Evolutionary conservation across 23 red algal species (phyloP).

Genomic region (Chondrus crispus): DNA sequence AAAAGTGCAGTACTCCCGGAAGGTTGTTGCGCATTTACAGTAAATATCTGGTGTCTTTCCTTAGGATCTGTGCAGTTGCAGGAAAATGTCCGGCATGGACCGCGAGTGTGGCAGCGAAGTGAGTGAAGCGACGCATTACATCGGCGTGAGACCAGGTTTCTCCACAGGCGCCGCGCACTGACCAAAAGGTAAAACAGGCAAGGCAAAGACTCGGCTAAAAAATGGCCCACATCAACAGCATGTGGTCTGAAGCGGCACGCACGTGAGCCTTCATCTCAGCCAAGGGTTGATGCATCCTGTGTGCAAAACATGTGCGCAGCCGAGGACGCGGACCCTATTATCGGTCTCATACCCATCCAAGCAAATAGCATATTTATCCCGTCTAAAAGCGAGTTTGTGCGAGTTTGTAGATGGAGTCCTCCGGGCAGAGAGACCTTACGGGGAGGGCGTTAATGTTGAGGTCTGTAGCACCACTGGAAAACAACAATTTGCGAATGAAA

Average conservation of each 20-base stretch:
- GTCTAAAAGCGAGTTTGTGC: conserved; percentile 37
- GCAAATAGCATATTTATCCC: conserved; percentile 80
- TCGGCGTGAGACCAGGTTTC: too few relatives aligned
- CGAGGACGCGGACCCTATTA: conserved; percentile 67
- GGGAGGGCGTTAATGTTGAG: conserved; percentile 51
- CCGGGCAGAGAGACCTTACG: conserved; percentile 53
- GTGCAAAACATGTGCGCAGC: conserved; percentile 90
- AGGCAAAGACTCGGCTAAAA: too few relatives aligned
- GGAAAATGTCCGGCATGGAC: too few relatives aligned
- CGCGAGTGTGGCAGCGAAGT: too few relatives aligned
- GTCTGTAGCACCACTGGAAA: conserved; percentile 41
- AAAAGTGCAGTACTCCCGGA: too few relatives aligned
- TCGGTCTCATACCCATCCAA: conserved; percentile 69
- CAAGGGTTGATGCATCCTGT: conserved; percentile 81
- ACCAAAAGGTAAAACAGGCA: too few relatives aligned
- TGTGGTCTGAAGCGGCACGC: conserved; percentile 59
- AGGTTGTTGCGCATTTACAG: too few relatives aligned
- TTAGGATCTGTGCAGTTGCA: too few relatives aligned
- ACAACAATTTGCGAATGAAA: conserved; percentile 32
- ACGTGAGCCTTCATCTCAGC: conserved; percentile 55
- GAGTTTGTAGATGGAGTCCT: conserved; percentile 28
- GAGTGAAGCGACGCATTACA: too few relatives aligned
- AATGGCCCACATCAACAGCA: conserved; percentile 43
- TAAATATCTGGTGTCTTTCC: too few relatives aligned
- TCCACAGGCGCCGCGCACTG: too few relatives aligned